Evolutionary conservation across 169 alveolate genomes (phyloP).

Genomic region (Eimeria nieschulzi): DNA sequence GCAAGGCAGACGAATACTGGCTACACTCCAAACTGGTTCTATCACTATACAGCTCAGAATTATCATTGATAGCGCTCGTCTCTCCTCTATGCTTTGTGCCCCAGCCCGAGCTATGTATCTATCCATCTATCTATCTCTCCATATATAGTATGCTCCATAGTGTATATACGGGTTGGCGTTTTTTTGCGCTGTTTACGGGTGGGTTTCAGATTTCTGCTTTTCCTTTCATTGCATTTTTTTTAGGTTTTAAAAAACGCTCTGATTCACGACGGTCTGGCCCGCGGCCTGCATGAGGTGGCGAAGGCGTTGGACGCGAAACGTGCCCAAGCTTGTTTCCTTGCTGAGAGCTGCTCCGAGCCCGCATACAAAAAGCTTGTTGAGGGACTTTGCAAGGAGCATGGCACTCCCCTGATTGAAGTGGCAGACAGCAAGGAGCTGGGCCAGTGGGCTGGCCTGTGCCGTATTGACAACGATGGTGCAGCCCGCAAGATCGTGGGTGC

Average conservation of each 20-base stretch:
- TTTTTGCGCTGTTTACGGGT: not conserved
- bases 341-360: slow-evolving; percentile 95
- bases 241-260: slow-evolving; percentile 90
- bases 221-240: not conserved
- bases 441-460: slow-evolving; percentile 97
- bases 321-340: slow-evolving; percentile 95
- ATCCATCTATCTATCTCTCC: too few species aligned
- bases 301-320: slow-evolving; percentile 93
- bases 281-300: slow-evolving; percentile 95
- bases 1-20: too few species aligned
- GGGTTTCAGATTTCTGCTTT: too few species aligned
- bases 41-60: too few species aligned
- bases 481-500: slow-evolving; percentile 97
- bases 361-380: slow-evolving; percentile 93
- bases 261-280: slow-evolving; percentile 93
- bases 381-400: slow-evolving; percentile 87
- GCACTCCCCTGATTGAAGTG: slow-evolving; percentile 92
- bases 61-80: too few species aligned
- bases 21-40: too few species aligned
- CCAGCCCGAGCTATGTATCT: too few species aligned
- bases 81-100: too few species aligned
- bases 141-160: too few species aligned
- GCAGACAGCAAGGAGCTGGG: slow-evolving; percentile 95
- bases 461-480: slow-evolving; percentile 93
- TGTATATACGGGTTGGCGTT: too few species aligned